These are phyloP conservation scores for Cytospora paraplurivora DNA, from an alignment of 2,329 filamentous ascomycete genomes.

Conservation along the genomic window DNA sequence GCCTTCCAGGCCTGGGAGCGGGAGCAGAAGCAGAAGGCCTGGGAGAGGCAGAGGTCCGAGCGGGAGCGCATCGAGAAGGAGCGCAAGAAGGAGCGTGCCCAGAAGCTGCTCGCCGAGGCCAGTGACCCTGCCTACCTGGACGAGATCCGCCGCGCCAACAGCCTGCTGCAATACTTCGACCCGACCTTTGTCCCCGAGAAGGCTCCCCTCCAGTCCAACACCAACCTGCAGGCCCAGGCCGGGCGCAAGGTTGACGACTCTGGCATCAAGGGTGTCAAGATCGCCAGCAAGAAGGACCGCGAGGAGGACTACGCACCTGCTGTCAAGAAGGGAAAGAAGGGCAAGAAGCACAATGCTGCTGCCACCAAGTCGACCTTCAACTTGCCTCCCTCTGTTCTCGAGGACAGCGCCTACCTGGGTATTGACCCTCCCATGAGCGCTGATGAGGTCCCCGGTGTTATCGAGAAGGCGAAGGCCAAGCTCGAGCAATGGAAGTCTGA, in stretches of 20 bases:
- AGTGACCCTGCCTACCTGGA: constrained; percentile 87
- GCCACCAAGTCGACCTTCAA: constrained; percentile 64
- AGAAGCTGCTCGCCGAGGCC: constrained; percentile 77
- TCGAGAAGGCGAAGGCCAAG: constrained; percentile 93
- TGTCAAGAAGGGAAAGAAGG: constrained; percentile 86
- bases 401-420: constrained; percentile 82
- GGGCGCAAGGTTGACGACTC: constrained; percentile 82
- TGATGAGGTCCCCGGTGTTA: constrained; percentile 73
- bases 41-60: constrained; percentile 81
- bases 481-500: constrained; percentile 88
- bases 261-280: constrained; percentile 80
- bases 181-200: constrained; percentile 66
- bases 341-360: constrained; percentile 67
- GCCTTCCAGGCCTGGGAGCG: constrained; percentile 83
- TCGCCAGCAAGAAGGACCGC: constrained; percentile 83
- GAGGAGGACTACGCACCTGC: constrained; percentile 85
- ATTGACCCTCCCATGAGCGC: constrained; percentile 87
- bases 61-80: constrained; percentile 72
- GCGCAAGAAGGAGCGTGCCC: constrained; percentile 74
- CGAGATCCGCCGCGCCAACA: constrained; percentile 87
- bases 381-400: constrained; percentile 86
- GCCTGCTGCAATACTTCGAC: constrained; percentile 88
- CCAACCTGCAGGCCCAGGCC: constrained; percentile 76
- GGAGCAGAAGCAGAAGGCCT: constrained; percentile 73
- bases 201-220: constrained; percentile 62